Base-by-base conservation (phyloP, 306 rosid species). In the Cicer yamashitae region DNA sequence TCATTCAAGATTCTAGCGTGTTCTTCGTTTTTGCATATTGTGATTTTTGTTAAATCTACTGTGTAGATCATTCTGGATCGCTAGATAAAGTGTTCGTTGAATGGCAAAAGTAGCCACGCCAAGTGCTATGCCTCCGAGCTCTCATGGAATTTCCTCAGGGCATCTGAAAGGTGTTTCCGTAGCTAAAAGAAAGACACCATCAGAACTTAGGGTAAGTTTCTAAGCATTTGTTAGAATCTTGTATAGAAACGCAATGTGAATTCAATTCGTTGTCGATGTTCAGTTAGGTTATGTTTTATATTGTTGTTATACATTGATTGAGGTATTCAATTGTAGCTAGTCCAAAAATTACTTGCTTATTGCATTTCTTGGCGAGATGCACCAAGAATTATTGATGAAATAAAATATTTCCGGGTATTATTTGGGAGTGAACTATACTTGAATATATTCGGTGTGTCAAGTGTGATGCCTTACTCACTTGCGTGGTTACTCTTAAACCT, bases 171-270 rank as follows among this genome's bases (percentile, higher is more conserved):
- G 70, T 73, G 86, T 82, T 13, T 45, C 85, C 6, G 48, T 80
- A 67, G 85, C 38, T 44, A 94, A 86, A 65, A 85, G 93, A 87
- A 91, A 94, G 83, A 90, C 98, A 5, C 96, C 97, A 22, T 94
- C 96, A 0, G 89, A 92, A 83, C 89, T 94, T 64, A 84, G 84
- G 82, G 87, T 84, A 45, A 68, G 61, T 77, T 64, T 5, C 20
- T 6, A 13, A 34, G 0, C 73, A 38, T 47, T 58, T 37, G 10
- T 58, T 67, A 1, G 20, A 70, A 70, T 58, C 45, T 10, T 60
- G 8, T 7, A 30, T 15, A 22, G 6, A 45, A 59, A 43, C 45
- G 14, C 0, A 6, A 57, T 2, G 1, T 3, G 43, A 30, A 44
- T 71, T 60, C 18, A 10, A 12, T 62, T 70, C 13, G 10, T 50